Conservation (phyloP, 768 basidiomycete genomes). For the Lactifluus subvellereus region DNA sequence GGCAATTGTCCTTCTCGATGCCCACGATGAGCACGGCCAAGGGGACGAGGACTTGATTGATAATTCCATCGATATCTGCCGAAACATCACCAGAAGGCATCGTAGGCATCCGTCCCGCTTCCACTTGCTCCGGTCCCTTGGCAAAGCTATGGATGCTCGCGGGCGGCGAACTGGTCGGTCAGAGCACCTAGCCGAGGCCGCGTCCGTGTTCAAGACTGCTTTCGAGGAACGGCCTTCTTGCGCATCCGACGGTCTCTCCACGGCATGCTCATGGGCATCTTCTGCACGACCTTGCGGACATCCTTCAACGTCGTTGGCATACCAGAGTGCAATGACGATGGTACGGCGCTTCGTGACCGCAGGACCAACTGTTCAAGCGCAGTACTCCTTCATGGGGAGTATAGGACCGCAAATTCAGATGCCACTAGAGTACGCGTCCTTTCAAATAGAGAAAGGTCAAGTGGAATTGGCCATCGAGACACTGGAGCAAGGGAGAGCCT, state of each 20-base stretch:
- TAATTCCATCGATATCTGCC: not conserved
- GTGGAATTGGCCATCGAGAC: conserved; percentile 9
- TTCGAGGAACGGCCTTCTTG: not conserved
- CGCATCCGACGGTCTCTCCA: not conserved
- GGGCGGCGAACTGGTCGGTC: not conserved
- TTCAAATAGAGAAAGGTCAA: not conserved
- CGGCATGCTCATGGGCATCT: not conserved
- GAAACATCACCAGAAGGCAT: not conserved
- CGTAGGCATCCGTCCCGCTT: not conserved
- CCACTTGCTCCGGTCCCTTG: not conserved
- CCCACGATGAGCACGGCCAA: too few relatives aligned
- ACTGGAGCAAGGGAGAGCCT: conserved; percentile 17
- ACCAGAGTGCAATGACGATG: not conserved
- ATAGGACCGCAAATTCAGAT: not conserved
- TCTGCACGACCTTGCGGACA: not conserved
- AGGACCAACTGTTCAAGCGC: conserved; percentile 3
- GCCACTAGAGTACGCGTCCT: conserved; percentile 1
- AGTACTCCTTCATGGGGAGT: not conserved
- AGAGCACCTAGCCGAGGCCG: not conserved
- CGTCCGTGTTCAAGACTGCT: not conserved
- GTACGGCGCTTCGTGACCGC: not conserved
- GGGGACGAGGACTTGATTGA: not conserved
- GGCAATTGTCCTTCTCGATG: not conserved
- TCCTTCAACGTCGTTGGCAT: not conserved
- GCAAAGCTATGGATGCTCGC: not conserved